These are phyloP conservation scores for Bretziella fagacearum DNA, from an alignment of 2,329 filamentous ascomycete genomes.

Conservation along the genomic window DNA sequence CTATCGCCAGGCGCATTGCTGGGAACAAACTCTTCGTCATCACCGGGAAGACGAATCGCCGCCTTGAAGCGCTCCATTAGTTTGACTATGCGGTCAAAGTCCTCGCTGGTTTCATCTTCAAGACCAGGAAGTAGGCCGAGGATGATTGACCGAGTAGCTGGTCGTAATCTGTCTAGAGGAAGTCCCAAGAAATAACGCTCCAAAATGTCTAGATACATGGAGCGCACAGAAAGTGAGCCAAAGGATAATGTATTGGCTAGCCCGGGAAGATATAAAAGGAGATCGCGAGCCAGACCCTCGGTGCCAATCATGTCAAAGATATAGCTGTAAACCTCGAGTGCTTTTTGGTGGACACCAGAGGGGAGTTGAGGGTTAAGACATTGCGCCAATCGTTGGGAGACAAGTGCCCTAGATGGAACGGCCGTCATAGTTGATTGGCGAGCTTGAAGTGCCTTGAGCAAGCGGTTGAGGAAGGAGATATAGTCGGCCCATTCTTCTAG, in stretches of 20 bases:
- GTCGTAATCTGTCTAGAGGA: conserved; percentile 54
- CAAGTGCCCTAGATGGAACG: conserved; percentile 64
- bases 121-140: conserved; percentile 78
- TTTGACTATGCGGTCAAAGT: conserved; percentile 75
- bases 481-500: conserved; percentile 99
- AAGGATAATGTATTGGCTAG: conserved; percentile 82
- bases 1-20: conserved; percentile 50
- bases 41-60: conserved; percentile 35
- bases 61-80: conserved; percentile 64
- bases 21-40: conserved; percentile 28
- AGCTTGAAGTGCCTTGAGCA: conserved; percentile 84
- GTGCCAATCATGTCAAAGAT: conserved; percentile 75
- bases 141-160: conserved; percentile 79
- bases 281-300: conserved; percentile 63
- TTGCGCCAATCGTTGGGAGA: conserved; percentile 85
- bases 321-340: conserved; percentile 81
- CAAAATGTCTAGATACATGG: conserved; percentile 67
- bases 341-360: conserved; percentile 93
- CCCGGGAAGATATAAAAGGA: conserved; percentile 78
- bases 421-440: conserved; percentile 54
- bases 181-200: conserved; percentile 64
- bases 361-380: conserved; percentile 86
- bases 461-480: conserved; percentile 82
- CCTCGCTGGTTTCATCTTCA: conserved; percentile 92
- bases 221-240: conserved; percentile 78